Percentiles rank a stretch among this genome's conserved stretches.
Evolutionary conservation across 176 grass and related monocot genomes (phyloP).

Genomic region (Carex scoparia): DNA sequence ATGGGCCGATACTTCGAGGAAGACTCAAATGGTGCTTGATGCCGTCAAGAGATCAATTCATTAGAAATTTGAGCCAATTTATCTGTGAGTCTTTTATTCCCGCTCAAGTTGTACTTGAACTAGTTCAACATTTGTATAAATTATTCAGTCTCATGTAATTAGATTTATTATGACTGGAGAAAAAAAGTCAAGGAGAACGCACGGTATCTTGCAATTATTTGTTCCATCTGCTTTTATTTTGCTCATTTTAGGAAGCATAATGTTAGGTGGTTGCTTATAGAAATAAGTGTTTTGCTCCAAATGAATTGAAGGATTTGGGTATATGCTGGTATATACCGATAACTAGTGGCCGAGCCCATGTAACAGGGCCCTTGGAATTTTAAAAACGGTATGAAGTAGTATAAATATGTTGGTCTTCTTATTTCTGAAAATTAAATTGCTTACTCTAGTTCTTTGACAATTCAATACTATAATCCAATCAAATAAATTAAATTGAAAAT

Average conservation of each 20-base stretch:
- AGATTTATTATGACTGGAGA: neutral
- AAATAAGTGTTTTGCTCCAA: neutral
- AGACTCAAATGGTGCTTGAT: conserved; percentile 77
- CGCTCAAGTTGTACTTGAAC: neutral
- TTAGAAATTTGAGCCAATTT: conserved; percentile 32
- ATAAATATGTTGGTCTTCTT: no score
- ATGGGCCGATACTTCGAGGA: conserved; percentile 57
- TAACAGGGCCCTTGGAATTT: no score
- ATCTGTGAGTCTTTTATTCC: conserved; percentile 1
- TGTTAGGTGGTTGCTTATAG: neutral
- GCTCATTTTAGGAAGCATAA: neutral
- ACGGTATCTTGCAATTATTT: neutral
- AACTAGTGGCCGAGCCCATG: no score
- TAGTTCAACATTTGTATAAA: neutral
- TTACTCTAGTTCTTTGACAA: no score
- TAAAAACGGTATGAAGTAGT: no score
- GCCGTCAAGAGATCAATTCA: conserved; percentile 64
- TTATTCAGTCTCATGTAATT: neutral
- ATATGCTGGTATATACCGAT: neutral
- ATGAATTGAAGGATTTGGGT: neutral
- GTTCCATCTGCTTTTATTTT: neutral
- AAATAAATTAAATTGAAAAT: no score
- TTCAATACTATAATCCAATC: no score
- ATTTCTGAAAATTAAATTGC: no score
- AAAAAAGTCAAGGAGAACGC: neutral